Evolutionary conservation across 2,329 filamentous ascomycete species (phyloP), one percentile per base, ranked within the genome.

Genomic region (Trichoderma sp.): DNA sequence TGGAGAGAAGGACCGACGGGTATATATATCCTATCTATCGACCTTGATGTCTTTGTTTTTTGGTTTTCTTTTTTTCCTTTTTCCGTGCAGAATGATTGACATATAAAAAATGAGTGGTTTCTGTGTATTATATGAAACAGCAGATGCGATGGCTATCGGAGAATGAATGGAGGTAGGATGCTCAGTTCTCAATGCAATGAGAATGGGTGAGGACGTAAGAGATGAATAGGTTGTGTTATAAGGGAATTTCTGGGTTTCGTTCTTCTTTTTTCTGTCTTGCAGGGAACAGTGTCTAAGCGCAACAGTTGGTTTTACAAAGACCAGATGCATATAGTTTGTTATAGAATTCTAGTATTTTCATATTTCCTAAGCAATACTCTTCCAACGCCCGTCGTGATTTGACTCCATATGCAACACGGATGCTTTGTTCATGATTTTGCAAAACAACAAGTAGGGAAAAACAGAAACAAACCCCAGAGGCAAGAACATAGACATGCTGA

Each of bases 341-440:
- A 67, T 11, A 23, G 9, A 63, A 28, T 36, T 63, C 32, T 20
- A 17, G 43, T 47, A 17, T 26, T 67, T 55, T 20, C 36, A 61
- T 53, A 20, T 50, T 36, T 61, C 55, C 26, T 50, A 68, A 61
- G 26, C 28, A 59, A 30, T 68, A 26, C 55, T 68, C 53, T 63
- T 28, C 36, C 39, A 53, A 68, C 57, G 39, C 57, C 66, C 57
- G n/a, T 58, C 28, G 39, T 36, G 34, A 39, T 9, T 28, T 39
- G 39, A 68, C 32, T 61, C 66, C 66, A 34, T 68, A 68, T 62
- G 36, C 57, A 62, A 62, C 57, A 36, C n/a, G 20, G n/a, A 50
- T 50, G 28, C 55, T 50, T 28, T 43, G 28, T 62, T 34, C 53
- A 28, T 61, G 36, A 34, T 28, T 68, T 43, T 62, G 28, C 28